phyloP scores from a whole-genome alignment of 2,329 filamentous ascomycete genomes.

The Ceratocystis lukuohia region DNA sequence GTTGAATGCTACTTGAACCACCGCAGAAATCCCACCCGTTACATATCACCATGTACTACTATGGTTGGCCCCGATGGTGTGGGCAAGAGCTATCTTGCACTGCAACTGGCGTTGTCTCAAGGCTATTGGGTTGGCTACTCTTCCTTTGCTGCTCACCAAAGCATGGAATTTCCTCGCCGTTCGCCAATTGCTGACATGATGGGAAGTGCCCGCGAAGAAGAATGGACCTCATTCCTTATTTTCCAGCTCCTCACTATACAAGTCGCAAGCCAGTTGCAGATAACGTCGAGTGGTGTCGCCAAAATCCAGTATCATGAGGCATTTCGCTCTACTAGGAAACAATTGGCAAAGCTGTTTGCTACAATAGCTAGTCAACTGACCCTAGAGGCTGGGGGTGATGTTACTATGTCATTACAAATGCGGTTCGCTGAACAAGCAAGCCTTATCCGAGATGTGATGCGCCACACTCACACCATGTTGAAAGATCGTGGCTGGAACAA shows the following conservation, averaged over 20 bases:
- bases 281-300: background rate
- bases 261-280: background rate
- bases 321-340: conserved; percentile 5
- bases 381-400: background rate
- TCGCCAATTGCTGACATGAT: conserved; percentile 16
- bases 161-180: conserved; percentile 8
- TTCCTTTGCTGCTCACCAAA: conserved; percentile 5
- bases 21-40: conserved; percentile 15
- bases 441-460: background rate
- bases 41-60: conserved; percentile 14
- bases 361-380: conserved; percentile 10
- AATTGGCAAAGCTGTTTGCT: conserved; percentile 12
- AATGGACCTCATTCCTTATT: conserved; percentile 16
- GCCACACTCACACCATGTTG: background rate
- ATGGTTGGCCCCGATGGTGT: conserved; percentile 15
- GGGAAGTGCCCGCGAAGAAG: conserved; percentile 13
- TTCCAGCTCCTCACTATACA: conserved; percentile 14
- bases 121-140: conserved; percentile 16
- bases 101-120: conserved; percentile 15
- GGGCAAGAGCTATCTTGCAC: conserved; percentile 14
- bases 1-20: conserved; percentile 12
- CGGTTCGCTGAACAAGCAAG: conserved; percentile 3
- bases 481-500: conserved; percentile 13
- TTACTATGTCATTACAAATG: background rate
- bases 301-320: conserved; percentile 16